phyloP scores from a whole-genome alignment of 139 green algal genomes.

The Closterium sp. region DNA sequence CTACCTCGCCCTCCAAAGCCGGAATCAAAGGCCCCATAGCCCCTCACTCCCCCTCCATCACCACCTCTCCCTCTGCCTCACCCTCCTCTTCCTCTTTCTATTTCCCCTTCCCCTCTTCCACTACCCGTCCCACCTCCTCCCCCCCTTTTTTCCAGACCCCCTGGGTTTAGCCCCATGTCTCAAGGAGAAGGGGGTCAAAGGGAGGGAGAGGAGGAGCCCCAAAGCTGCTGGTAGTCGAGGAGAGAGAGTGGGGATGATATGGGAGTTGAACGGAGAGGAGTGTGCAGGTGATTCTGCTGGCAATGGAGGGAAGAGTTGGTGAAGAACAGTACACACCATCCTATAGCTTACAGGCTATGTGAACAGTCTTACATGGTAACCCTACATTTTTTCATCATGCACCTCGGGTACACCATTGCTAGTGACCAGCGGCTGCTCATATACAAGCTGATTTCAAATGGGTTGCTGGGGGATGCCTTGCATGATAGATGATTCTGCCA shows the following conservation, averaged over 20 bases:
- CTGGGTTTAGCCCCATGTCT: background rate
- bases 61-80: too few species aligned
- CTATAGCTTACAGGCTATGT: too few species aligned
- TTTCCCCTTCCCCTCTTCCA: too few species aligned
- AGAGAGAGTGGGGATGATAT: background rate
- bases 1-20: background rate
- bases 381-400: too few species aligned
- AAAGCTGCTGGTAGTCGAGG: background rate
- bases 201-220: background rate
- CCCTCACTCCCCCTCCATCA: background rate
- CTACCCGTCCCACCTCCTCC: too few species aligned
- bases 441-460: too few species aligned
- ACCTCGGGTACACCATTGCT: too few species aligned
- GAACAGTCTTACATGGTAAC: too few species aligned
- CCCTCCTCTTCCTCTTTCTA: too few species aligned
- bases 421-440: too few species aligned
- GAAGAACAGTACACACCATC: background rate
- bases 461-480: too few species aligned
- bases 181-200: background rate
- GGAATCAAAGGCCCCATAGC: background rate
- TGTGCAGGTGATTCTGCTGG: background rate
- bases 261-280: background rate
- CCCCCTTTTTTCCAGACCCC: background rate
- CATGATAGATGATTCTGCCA: too few species aligned
- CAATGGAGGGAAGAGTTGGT: background rate